phyloP scores from a whole-genome alignment of 176 grass and related monocot species.

The Tuctoria greenei region DNA sequence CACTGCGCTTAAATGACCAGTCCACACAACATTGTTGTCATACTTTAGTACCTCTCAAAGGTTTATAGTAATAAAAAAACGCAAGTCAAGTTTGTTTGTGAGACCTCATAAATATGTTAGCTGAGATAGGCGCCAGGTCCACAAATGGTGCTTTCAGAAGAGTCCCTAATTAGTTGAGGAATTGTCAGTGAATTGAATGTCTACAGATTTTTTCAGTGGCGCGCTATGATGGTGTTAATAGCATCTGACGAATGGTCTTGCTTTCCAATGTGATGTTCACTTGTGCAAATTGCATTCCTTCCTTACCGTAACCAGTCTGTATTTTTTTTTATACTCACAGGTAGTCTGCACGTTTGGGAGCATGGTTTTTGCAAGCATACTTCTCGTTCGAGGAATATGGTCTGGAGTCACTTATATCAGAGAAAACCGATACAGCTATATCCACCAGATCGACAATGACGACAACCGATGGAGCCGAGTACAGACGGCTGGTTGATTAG shows the following conservation, averaged over 20 bases:
- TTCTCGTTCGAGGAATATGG: constrained; percentile 88
- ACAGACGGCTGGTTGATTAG: constrained; percentile 58
- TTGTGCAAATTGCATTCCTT: background rate
- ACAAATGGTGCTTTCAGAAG: background rate
- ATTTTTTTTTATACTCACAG: constrained; percentile 33
- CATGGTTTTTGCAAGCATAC: constrained; percentile 85
- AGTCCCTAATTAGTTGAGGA: background rate
- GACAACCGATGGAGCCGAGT: constrained; percentile 65
- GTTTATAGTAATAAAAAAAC: background rate
- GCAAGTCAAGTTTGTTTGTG: background rate
- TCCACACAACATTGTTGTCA: constrained; percentile 2
- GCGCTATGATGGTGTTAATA: constrained; percentile 2
- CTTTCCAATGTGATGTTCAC: background rate
- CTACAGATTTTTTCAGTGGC: background rate
- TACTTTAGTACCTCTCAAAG: constrained; percentile 3
- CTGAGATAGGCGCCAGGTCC: background rate
- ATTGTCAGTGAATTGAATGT: background rate
- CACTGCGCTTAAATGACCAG: constrained; percentile 26
- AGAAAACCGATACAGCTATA: constrained; percentile 73
- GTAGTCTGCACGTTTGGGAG: constrained; percentile 94
- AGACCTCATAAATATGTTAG: background rate
- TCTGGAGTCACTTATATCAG: constrained; percentile 81
- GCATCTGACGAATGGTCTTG: background rate
- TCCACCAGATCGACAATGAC: constrained; percentile 64
- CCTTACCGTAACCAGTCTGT: background rate